Percentiles rank a stretch among this genome's conserved stretches.
Evolutionary conservation across 108 stramenopile species (phyloP).

Genomic region (Chaetoceros tenuissimus): DNA sequence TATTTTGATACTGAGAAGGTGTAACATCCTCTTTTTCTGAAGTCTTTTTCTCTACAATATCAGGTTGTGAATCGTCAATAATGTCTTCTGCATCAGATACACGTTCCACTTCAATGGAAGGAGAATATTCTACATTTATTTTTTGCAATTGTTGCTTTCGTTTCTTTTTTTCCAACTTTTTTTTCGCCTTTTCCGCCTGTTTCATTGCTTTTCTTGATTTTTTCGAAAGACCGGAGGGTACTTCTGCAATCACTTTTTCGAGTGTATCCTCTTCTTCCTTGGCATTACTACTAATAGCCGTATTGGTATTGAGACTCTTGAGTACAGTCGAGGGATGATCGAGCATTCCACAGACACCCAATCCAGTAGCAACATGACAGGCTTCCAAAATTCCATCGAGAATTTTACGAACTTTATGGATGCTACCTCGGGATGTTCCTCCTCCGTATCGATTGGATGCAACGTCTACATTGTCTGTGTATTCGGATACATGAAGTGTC

Average conservation of each 20-base stretch:
- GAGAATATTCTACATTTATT: neutral
- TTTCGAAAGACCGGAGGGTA: neutral
- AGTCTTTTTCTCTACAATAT: conserved; percentile 1
- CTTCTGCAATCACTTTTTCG: neutral
- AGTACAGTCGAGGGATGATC: neutral
- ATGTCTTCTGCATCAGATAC: neutral
- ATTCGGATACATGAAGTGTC: conserved; percentile 42
- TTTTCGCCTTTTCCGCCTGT: neutral
- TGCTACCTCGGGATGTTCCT: conserved; percentile 1
- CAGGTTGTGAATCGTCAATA: neutral
- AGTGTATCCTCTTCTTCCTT: neutral
- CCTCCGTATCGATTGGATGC: conserved; percentile 13
- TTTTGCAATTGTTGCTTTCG: neutral
- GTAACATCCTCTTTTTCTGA: neutral
- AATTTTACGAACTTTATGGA: conserved; percentile 32
- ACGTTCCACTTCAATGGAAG: neutral
- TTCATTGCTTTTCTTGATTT: neutral
- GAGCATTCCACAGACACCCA: conserved; percentile 20
- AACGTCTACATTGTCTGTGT: conserved; percentile 59
- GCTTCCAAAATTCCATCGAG: conserved; percentile 39
- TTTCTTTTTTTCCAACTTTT: neutral
- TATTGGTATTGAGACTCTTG: neutral
- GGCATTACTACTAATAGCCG: neutral
- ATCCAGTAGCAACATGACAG: conserved; percentile 40
- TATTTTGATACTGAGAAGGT: neutral